phyloP scores from a whole-genome alignment of 495 filamentous ascomycete genomes.

The Podospora pseudocomata region DNA sequence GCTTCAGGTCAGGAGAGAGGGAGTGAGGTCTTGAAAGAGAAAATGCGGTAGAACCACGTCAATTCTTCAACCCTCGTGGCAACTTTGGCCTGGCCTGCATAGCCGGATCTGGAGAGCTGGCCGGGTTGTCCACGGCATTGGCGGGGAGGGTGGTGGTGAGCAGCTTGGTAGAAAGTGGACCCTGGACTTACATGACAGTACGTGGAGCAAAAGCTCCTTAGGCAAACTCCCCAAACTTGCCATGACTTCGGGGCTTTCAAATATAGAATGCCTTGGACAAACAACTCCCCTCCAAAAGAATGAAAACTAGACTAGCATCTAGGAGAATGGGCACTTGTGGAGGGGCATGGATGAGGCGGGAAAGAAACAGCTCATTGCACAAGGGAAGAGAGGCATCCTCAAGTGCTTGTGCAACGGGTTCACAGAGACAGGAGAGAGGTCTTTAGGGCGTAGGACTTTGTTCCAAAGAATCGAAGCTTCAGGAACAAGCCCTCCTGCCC shows the following conservation, averaged over 20 bases:
- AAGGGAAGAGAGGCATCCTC: neutral
- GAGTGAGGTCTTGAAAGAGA: neutral
- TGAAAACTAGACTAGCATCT: neutral
- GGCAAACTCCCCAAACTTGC: constrained; percentile 55
- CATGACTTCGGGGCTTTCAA: constrained; percentile 17
- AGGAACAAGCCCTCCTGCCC: neutral
- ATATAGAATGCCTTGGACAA: neutral
- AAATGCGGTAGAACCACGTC: no score
- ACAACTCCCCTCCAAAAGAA: neutral
- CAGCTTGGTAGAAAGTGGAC: neutral
- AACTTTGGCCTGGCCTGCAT: neutral
- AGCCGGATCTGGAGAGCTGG: neutral
- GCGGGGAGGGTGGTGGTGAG: neutral
- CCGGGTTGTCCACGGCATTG: neutral
- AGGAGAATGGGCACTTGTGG: neutral
- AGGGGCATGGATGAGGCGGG: neutral
- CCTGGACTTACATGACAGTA: constrained; percentile 61
- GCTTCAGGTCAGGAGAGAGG: neutral
- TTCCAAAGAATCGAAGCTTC: neutral
- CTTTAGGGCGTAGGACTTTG: neutral
- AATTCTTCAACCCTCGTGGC: no score
- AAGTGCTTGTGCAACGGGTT: neutral
- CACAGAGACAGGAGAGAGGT: neutral
- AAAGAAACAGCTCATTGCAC: neutral
- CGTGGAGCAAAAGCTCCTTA: constrained; percentile 73